Evolutionary conservation across 2,329 filamentous ascomycete species (phyloP).

Genomic region (Hypoxylon sp.): DNA sequence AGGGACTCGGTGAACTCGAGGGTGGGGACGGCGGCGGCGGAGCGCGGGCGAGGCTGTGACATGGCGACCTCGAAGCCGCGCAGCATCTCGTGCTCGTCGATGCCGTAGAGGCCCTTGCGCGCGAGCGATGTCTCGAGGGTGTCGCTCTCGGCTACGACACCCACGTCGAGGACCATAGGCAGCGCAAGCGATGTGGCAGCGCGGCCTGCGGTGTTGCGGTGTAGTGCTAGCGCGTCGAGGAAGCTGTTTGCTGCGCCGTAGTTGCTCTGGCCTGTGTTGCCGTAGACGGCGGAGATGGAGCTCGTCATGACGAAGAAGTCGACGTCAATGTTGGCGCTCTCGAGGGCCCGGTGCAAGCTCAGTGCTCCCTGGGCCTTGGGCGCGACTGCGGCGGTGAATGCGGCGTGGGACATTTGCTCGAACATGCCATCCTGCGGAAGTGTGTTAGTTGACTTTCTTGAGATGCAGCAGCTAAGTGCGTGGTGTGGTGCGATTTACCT

Average conservation of each 20-base stretch:
- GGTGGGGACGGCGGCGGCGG: neutral
- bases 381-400: conserved; percentile 25
- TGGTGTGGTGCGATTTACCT: conserved; percentile 43
- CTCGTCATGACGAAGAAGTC: conserved; percentile 58
- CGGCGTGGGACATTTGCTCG: conserved; percentile 23
- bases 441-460: neutral
- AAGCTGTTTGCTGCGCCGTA: conserved; percentile 56
- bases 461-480: neutral
- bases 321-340: conserved; percentile 42
- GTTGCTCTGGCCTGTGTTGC: conserved; percentile 54
- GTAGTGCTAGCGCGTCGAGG: conserved; percentile 52
- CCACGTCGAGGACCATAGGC: conserved; percentile 53
- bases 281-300: conserved; percentile 53
- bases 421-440: conserved; percentile 37
- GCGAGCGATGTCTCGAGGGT: conserved; percentile 31
- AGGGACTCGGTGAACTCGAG: conserved; percentile 23
- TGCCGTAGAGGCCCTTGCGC: conserved; percentile 41
- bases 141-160: conserved; percentile 49
- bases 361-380: conserved; percentile 42
- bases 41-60: neutral
- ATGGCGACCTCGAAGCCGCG: conserved; percentile 50
- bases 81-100: conserved; percentile 44
- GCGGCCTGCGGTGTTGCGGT: conserved; percentile 47
- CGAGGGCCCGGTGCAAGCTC: conserved; percentile 31
- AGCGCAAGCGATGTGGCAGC: conserved; percentile 47